Percentiles rank a stretch among this genome's conserved stretches.
Conservation (phyloP, 192 early-diverging fungal species). For the Coemansia sp. region DNA sequence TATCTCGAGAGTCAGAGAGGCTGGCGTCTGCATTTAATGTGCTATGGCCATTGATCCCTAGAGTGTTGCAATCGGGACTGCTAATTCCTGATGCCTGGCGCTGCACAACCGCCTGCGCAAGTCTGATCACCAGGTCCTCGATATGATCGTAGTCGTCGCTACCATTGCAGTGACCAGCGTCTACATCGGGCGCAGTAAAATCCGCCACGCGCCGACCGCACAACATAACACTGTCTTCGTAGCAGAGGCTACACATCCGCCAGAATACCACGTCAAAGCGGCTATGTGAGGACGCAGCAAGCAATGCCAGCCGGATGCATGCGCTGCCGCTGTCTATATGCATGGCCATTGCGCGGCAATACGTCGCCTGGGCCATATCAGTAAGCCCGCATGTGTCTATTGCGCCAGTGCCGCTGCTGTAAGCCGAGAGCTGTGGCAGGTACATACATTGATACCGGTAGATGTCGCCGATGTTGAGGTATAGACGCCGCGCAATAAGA, state of each 20-base stretch:
- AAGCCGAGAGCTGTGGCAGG: conserved; percentile 27
- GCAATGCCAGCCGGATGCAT: conserved; percentile 36
- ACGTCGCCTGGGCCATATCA: conserved; percentile 34
- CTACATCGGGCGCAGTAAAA: background rate
- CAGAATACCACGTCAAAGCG: conserved; percentile 40
- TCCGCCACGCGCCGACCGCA: background rate
- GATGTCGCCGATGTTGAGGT: conserved; percentile 39
- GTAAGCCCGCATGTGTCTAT: conserved; percentile 13
- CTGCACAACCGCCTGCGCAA: conserved; percentile 15
- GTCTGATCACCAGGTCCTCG: conserved; percentile 25
- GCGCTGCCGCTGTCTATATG: conserved; percentile 32
- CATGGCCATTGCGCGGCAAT: conserved; percentile 37
- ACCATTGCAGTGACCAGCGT: background rate
- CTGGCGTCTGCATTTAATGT: background rate
- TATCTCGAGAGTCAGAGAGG: background rate
- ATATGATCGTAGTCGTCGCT: conserved; percentile 25
- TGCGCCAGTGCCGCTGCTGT: conserved; percentile 13
- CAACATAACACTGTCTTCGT: conserved; percentile 11
- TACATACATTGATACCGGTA: conserved; percentile 52
- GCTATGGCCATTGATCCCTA: background rate
- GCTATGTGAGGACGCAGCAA: conserved; percentile 22
- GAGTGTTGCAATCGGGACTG: background rate
- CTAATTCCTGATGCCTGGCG: background rate
- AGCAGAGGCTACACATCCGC: conserved; percentile 44
- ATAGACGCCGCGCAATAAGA: conserved; percentile 33